Base-by-base conservation (phyloP, 352 stramenopile genomes). In the Lagenidium sp. region DNA sequence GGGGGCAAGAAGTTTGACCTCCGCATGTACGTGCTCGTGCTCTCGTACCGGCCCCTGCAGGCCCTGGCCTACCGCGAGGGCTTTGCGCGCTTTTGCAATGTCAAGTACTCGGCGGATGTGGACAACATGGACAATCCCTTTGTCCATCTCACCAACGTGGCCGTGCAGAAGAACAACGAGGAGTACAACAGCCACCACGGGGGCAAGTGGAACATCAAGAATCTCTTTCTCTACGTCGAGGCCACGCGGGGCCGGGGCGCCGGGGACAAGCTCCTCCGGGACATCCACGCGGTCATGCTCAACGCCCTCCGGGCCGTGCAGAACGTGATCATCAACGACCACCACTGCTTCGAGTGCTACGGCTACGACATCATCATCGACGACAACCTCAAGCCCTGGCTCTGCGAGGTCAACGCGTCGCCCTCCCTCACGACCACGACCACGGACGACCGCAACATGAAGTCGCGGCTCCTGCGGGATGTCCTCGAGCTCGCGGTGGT, bases 341-440 rank as follows among this genome's bases (percentile, higher is more conserved):
- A 70, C 37, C 85, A 97, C 55, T 96, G 91, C 74, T 98, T 97
- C 53, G 90, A 97, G 57, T 94, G 86, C 52, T 97, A 97, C 53
- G 90, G 90, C 44, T 97, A 97, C 64, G 90, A 97, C 60, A 88
- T 97, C 37, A 94, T 97, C 41, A 65, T 97, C 32, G 90, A 97
- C 65, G 74, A 82, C 30, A 68, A 80, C 10, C 76, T 97, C 29
- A 95, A 96, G 62, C 84, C 88, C 11, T 97, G 90, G 89, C 69
- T 97, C 18, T 72, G 96, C 10, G 90, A 97, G 55, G 89, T 87
- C 16, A 89, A 89, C 37, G 77, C 74, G 11, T 89, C 77, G 11
- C 77, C 77, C 1, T 89, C 77, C 24, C 57, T 89, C 5, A 68
- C 67, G 4, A 87, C 72, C 13, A 89, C 77, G 3, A 87, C 77